Conservation (phyloP, 768 basidiomycete species). For the Lactarius quietus region DNA sequence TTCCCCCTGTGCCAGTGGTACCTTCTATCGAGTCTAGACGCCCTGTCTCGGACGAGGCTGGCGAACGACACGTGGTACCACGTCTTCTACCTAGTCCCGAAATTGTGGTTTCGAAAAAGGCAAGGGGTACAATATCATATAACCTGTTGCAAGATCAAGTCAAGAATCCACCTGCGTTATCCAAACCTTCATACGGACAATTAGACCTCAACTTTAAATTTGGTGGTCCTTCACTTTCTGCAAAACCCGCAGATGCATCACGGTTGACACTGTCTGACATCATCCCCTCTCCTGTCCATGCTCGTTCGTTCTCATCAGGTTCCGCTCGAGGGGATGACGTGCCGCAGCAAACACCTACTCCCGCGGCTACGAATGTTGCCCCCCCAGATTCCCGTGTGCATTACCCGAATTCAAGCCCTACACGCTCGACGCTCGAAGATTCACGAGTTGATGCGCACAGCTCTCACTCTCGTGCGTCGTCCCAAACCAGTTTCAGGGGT, state of each 20-base stretch:
- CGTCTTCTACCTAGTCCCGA: constrained; percentile 25
- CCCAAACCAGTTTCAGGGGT: constrained; percentile 63
- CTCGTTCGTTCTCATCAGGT: constrained; percentile 45
- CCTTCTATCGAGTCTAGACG: constrained; percentile 32
- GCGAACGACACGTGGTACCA: not conserved
- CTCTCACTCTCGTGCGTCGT: constrained; percentile 39
- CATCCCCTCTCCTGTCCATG: constrained; percentile 60
- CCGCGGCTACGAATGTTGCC: constrained; percentile 28
- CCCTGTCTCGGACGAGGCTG: constrained; percentile 24
- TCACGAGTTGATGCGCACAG: constrained; percentile 25
- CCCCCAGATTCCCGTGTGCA: constrained; percentile 35
- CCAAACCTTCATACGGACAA: constrained; percentile 57
- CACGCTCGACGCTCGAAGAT: constrained; percentile 31
- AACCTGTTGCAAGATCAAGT: not conserved
- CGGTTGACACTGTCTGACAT: constrained; percentile 69
- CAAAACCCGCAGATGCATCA: constrained; percentile 27
- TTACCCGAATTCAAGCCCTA: constrained; percentile 45
- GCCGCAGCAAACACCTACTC: constrained; percentile 31
- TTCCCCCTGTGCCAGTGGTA: constrained; percentile 52
- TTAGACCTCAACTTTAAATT: constrained; percentile 74
- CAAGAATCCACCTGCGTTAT: constrained; percentile 30
- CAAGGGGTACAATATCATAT: not conserved
- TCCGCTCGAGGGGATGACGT: constrained; percentile 37
- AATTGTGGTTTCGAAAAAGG: constrained; percentile 15
- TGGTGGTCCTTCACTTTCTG: constrained; percentile 45